Conservation (phyloP, 2,329 filamentous ascomycete genomes). For the Paecilomyces dactylethromorphus region DNA sequence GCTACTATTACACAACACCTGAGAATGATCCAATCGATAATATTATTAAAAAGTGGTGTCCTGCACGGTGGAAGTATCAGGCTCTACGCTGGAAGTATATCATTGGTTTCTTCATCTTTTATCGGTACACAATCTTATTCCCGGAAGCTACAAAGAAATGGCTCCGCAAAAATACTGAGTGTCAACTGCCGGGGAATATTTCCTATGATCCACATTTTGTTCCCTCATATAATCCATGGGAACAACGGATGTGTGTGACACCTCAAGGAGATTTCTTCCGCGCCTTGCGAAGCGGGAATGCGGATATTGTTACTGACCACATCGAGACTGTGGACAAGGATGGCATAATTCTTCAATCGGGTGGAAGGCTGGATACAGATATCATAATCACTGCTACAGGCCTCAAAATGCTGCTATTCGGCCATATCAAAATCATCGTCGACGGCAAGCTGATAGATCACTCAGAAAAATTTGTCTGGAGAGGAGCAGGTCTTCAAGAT, state of each 20-base stretch:
- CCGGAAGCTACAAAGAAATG: background rate
- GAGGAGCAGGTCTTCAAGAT: conserved; percentile 18
- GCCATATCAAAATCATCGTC: conserved; percentile 14
- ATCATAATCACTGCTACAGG: conserved; percentile 23
- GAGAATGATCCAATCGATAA: too few relatives aligned
- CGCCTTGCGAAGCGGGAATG: conserved; percentile 38
- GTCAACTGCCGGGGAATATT: conserved; percentile 18
- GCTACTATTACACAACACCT: conserved; percentile 46
- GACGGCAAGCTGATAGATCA: conserved; percentile 15
- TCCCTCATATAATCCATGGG: conserved; percentile 54
- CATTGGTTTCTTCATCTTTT: background rate
- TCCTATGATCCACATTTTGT: conserved; percentile 53
- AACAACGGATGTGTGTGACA: conserved; percentile 58
- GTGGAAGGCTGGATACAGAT: conserved; percentile 17
- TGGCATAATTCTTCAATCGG: conserved; percentile 38
- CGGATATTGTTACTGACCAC: conserved; percentile 41
- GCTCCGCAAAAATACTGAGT: too few relatives aligned
- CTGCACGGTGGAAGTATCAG: background rate
- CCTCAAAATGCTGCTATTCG: conserved; percentile 16
- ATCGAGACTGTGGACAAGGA: conserved; percentile 40
- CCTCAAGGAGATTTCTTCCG: conserved; percentile 49
- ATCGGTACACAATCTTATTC: background rate
- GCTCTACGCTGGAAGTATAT: background rate
- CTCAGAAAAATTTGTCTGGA: conserved; percentile 18
- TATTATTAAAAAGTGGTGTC: too few relatives aligned